These are phyloP conservation scores for Lentinula raphanica DNA, from an alignment of 768 basidiomycete species.

Conservation along the genomic window DNA sequence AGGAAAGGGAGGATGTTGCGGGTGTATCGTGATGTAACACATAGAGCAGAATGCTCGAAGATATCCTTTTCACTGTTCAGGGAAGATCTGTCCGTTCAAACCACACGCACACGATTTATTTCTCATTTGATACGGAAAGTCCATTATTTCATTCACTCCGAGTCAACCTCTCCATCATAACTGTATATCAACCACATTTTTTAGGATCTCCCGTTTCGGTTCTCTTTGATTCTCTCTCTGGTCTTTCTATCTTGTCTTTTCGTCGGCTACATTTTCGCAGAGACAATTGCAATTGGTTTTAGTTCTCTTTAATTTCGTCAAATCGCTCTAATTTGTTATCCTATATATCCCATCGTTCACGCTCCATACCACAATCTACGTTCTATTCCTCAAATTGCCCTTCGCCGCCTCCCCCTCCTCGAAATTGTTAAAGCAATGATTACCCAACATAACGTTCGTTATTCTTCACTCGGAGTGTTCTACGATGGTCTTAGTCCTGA, in stretches of 20 bases:
- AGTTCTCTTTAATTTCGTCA: not conserved
- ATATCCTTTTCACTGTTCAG: too few species aligned
- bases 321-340: not conserved
- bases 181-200: not conserved
- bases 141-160: not conserved
- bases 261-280: not conserved
- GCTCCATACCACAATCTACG: not conserved
- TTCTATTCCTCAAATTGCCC: not conserved
- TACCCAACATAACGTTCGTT: not conserved
- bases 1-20: constrained; percentile 62
- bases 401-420: not conserved
- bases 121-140: not conserved
- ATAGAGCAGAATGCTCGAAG: not conserved
- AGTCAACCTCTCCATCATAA: not conserved
- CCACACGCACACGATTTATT: not conserved
- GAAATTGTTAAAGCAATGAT: not conserved
- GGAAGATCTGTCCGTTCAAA: not conserved
- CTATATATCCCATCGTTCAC: not conserved
- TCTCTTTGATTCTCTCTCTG: not conserved
- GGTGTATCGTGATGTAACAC: constrained; percentile 78
- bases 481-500: too few species aligned
- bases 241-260: not conserved
- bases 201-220: not conserved
- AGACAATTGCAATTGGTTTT: not conserved
- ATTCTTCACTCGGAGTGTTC: too few species aligned